Base-by-base conservation (phyloP, 257 asterid genomes). In the Przewalskia tangutica region DNA sequence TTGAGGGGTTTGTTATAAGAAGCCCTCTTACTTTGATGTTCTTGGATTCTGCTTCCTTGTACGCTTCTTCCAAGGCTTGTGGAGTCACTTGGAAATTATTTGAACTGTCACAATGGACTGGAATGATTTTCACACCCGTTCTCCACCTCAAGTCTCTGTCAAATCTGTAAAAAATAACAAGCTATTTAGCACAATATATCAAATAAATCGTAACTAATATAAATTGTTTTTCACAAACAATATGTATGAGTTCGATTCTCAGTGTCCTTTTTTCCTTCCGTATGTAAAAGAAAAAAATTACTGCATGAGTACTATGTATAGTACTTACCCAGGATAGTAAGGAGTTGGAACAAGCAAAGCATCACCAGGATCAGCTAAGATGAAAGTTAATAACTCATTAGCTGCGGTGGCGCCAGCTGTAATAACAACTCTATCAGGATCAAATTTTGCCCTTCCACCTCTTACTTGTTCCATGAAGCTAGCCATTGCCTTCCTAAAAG, bases 371-470 rank as follows among this genome's bases (percentile, higher is more conserved):
- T 95, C 79, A 36, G 98, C 97, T 40, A 95, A 66, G 77, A 92
- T 92, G 93, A 95, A 95, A 10, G 97, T 92, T 27, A 95, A 67
- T 5, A 92, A 89, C 79, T 95, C 98, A 77, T 93, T 92, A 4
- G 98, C 98, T 0, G 97, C 95, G 0, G 98, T 95, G 8, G 98
- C 97, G 2, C 98, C 98, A 0, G 97, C 98, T 3, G 97, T 95
- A 10, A 93, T 88, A 16, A 95, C 98, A 23, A 95, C 83, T 81
- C 92, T 89, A 11, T 89, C 95, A 5, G 97, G 93, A 85, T 93
- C 79, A 86, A 95, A 93, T 63, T 83, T 89, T 3, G 91, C 95
- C 85, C 94, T 86, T 73, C 95, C 97, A 1, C 92, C 98, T 87
- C 98, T 84, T 80, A 95, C 86, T 86, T 93, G 88, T 77, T 87